Evolutionary conservation across 345 rosid genomes (phyloP).

Genomic region (Leavenworthia alabamica): DNA sequence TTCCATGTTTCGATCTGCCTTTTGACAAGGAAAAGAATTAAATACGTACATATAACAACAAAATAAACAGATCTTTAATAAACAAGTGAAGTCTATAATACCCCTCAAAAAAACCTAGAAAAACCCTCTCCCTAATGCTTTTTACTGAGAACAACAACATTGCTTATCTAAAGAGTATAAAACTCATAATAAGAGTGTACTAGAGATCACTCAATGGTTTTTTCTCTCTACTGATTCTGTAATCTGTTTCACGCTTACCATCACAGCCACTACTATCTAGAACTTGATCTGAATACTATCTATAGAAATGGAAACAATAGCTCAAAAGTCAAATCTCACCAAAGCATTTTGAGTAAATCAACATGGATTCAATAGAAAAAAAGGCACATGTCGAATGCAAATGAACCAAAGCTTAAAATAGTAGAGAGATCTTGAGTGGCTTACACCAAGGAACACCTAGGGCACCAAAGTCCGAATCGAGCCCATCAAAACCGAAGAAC

Average conservation of each 20-base stretch:
- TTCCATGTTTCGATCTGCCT: slow-evolving; percentile 99
- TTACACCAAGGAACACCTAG: slow-evolving; percentile 99
- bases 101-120: neutral
- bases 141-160: neutral
- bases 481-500: slow-evolving; percentile 64
- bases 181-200: slow-evolving; percentile 4
- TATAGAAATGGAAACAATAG: neutral
- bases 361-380: neutral
- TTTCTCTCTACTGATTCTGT: neutral
- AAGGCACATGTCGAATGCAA: neutral
- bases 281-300: neutral
- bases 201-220: neutral
- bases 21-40: slow-evolving; percentile 66
- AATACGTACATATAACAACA: slow-evolving; percentile 41
- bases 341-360: neutral
- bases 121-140: no score
- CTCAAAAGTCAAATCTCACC: no score
- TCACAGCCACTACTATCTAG: neutral
- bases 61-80: neutral
- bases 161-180: neutral
- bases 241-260: neutral
- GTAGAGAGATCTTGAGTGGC: slow-evolving; percentile 30
- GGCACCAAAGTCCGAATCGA: slow-evolving; percentile 81
- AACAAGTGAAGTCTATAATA: no score
- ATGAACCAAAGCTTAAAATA: neutral